These are phyloP conservation scores for Cicer pinnatifidum DNA, from an alignment of 306 rosid genomes.

Conservation along the genomic window DNA sequence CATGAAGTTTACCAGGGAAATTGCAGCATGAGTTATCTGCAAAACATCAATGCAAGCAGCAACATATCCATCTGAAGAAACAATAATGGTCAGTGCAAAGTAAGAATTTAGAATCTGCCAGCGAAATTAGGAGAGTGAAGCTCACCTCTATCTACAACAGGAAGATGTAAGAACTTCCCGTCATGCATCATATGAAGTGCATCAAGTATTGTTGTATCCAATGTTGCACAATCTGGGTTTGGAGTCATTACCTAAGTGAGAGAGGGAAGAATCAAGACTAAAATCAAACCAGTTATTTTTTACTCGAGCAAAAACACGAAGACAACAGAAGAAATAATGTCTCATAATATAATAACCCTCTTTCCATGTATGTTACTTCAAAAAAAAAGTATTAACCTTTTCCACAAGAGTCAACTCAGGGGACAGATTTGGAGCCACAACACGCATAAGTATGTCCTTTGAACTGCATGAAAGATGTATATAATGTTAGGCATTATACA, in stretches of 20 bases:
- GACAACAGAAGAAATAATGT: conserved; percentile 35
- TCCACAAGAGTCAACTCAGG: conserved; percentile 95
- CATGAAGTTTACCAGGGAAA: conserved; percentile 72
- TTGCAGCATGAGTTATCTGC: conserved; percentile 89
- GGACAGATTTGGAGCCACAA: conserved; percentile 83
- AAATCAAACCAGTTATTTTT: conserved; percentile 30
- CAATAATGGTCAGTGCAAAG: conserved; percentile 39
- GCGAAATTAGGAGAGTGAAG: conserved; percentile 40
- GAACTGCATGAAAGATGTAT: conserved; percentile 64
- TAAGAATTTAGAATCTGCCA: conserved; percentile 35
- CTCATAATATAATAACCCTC: conserved; percentile 15
- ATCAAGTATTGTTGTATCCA: conserved; percentile 87
- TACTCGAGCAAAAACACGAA: conserved; percentile 42
- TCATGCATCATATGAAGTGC: conserved; percentile 94
- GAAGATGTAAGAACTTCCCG: conserved; percentile 96
- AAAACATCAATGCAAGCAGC: conserved; percentile 90
- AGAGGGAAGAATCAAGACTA: conserved; percentile 34
- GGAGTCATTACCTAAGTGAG: conserved; percentile 84
- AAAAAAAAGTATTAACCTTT: conserved; percentile 53
- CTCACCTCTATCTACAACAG: conserved; percentile 85
- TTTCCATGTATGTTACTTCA: conserved; percentile 52
- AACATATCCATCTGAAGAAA: conserved; percentile 70
- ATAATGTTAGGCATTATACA: conserved; percentile 29
- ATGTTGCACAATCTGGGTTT: conserved; percentile 83
- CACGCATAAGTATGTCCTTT: conserved; percentile 94